Conservation (phyloP, 352 stramenopile species). For the Globisporangium cederbergense region DNA sequence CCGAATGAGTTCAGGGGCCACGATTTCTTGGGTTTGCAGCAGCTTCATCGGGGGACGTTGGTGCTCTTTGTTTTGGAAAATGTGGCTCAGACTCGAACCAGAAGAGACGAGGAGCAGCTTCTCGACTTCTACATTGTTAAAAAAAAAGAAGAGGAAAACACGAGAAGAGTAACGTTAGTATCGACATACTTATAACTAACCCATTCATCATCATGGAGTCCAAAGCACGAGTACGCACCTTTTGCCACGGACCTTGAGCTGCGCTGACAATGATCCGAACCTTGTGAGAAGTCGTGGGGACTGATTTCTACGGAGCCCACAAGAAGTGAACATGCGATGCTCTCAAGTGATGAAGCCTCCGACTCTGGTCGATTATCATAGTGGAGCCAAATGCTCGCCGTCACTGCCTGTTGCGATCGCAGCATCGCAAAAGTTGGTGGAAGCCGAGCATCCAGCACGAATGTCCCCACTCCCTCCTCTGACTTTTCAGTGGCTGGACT, state of each 20-base stretch:
- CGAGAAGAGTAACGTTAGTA: not conserved
- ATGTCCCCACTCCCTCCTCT: slow-evolving; percentile 4
- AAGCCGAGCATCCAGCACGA: slow-evolving; percentile 7
- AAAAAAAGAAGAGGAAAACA: not conserved
- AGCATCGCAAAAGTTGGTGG: slow-evolving; percentile 9
- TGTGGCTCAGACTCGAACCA: slow-evolving; percentile 29
- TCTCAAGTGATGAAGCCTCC: not conserved
- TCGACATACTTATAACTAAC: not conserved
- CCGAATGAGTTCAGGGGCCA: slow-evolving; percentile 23
- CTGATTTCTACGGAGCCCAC: slow-evolving; percentile 7
- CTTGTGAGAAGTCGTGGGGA: not conserved
- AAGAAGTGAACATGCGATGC: not conserved
- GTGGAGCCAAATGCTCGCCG: slow-evolving; percentile 20
- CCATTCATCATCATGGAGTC: not conserved
- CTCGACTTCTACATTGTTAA: slow-evolving; percentile 10
- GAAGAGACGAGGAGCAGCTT: slow-evolving; percentile 46
- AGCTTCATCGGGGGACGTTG: not conserved
- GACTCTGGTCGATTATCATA: not conserved
- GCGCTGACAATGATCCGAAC: not conserved
- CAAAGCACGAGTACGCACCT: slow-evolving; percentile 4
- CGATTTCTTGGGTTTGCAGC: not conserved
- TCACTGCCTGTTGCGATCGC: slow-evolving; percentile 1
- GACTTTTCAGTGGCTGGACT: not conserved
- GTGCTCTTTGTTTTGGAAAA: slow-evolving; percentile 11
- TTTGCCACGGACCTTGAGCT: not conserved